Conservation (phyloP, 1,284 basidiomycete species). For the Cryptococcus neoformans region DNA sequence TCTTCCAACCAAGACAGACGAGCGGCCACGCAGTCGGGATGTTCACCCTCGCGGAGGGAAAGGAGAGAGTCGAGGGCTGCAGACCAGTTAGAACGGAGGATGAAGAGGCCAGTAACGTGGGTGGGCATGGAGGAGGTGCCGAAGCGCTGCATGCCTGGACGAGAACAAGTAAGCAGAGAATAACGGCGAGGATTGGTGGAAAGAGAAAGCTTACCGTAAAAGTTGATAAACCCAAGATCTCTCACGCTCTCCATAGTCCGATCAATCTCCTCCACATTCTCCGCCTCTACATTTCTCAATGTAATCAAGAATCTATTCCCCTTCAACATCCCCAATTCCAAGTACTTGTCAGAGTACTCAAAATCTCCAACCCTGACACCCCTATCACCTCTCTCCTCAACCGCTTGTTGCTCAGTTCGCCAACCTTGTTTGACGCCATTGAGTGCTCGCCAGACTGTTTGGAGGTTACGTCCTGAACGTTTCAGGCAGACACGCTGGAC, state of each 20-base stretch:
- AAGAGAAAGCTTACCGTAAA: slow-evolving; percentile 66
- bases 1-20: slow-evolving; percentile 80
- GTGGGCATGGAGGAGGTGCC: slow-evolving; percentile 95
- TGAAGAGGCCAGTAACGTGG: slow-evolving; percentile 84
- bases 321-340: slow-evolving; percentile 92
- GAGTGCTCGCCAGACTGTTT: slow-evolving; percentile 76
- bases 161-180: not conserved
- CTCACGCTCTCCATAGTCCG: slow-evolving; percentile 77
- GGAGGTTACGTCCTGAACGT: slow-evolving; percentile 72
- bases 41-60: slow-evolving; percentile 77
- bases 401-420: slow-evolving; percentile 58
- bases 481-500: slow-evolving; percentile 86
- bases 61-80: slow-evolving; percentile 80
- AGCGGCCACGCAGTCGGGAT: slow-evolving; percentile 75
- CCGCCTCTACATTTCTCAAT: slow-evolving; percentile 77
- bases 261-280: slow-evolving; percentile 67
- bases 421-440: slow-evolving; percentile 63
- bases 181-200: not conserved
- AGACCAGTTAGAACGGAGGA: slow-evolving; percentile 86
- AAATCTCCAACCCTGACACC: slow-evolving; percentile 88
- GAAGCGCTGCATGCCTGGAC: slow-evolving; percentile 92
- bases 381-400: slow-evolving; percentile 75
- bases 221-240: slow-evolving; percentile 91
- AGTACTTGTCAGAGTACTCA: slow-evolving; percentile 70
- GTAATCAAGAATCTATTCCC: slow-evolving; percentile 97